These are phyloP conservation scores for Sclerotinia borealis DNA, from an alignment of 2,329 filamentous ascomycete genomes.

Conservation along the genomic window DNA sequence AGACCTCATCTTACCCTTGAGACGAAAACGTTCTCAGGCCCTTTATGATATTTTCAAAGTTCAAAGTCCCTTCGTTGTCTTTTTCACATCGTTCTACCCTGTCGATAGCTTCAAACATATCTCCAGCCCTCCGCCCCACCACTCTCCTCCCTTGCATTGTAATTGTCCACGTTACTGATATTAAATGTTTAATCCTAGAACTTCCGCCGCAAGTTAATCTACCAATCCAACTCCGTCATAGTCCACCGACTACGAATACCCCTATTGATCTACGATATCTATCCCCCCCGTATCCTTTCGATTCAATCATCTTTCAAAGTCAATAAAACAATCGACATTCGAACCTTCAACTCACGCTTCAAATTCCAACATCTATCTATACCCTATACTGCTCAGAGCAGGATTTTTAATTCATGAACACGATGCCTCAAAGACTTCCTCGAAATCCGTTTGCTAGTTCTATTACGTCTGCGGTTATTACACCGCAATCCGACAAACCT, in stretches of 20 bases:
- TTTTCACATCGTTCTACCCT: slow-evolving; percentile 9
- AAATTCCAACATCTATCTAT: slow-evolving; percentile 4
- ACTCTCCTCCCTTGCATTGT: slow-evolving; percentile 6
- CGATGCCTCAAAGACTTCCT: slow-evolving; percentile 34
- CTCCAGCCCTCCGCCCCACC: slow-evolving; percentile 2
- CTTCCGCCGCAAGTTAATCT: slow-evolving; percentile 12
- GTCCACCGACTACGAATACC: neutral
- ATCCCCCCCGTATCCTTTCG: slow-evolving; percentile 3
- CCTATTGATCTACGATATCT: slow-evolving; percentile 17
- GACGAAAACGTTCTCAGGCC: slow-evolving; percentile 2
- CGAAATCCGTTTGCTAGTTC: slow-evolving; percentile 33
- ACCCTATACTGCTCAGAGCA: slow-evolving; percentile 13
- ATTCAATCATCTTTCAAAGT: slow-evolving; percentile 1
- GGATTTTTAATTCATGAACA: slow-evolving; percentile 21
- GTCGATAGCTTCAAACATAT: neutral
- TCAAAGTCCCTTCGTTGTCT: slow-evolving; percentile 5
- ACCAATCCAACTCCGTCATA: slow-evolving; percentile 8
- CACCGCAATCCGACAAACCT: slow-evolving; percentile 26
- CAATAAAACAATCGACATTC: slow-evolving; percentile 4
- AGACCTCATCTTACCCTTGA: slow-evolving; percentile 13
- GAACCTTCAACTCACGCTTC: neutral
- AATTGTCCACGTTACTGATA: slow-evolving; percentile 14
- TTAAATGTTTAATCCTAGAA: slow-evolving; percentile 14
- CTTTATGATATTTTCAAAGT: slow-evolving; percentile 7
- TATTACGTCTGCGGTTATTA: slow-evolving; percentile 26